Base-by-base conservation (phyloP, 2,329 filamentous ascomycete genomes). In the Coleophoma eucalyptorum region DNA sequence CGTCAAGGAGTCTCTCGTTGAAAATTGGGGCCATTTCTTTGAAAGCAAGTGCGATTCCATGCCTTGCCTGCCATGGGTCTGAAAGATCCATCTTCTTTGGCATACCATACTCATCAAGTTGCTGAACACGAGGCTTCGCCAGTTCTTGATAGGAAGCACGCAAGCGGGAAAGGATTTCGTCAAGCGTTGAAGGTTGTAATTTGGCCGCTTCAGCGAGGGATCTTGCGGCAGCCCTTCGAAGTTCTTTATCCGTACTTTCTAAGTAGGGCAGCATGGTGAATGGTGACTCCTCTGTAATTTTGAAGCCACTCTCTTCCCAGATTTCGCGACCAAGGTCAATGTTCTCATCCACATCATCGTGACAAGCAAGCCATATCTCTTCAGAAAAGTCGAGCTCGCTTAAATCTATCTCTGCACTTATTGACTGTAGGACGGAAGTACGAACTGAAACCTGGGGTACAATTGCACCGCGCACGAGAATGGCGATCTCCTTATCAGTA, bases 51-150 rank as follows among this genome's bases (percentile, higher is more conserved):
- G 90, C 93, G 61, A 97, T 86, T 49, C 94, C 94, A 63, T 96
- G 92, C 58, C 95, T 82, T 12, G 83, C 82, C 67, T 97, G 91
- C 93, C 93, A 99, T 2, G 87, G 88, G 69, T 99, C 94, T 5
- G 87, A 81, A 11, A 91, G 75, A 58, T 97, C 90, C 65, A 87
- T 84, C 71, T 96, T 97, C 63, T 84, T 87, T 3, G 90, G 89
- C 89, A 99, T 96, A 49, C 95, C 94, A 65, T 90, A 97, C 56
- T 93, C 87, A 65, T 99, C 93, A 37, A 93, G 84, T 62, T 93
- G 85, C 11, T 91, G 90, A 43, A 87, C 81, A 52, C 87, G 84
- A 2, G 91, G 89, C 67, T 94, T 95, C 6, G 89, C 87, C 57
- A 93, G 81, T 55, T 92, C 84, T 42, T 78, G 69, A 66, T 99